Conservation (phyloP, 345 rosid species). For the Reutealis trisperma region DNA sequence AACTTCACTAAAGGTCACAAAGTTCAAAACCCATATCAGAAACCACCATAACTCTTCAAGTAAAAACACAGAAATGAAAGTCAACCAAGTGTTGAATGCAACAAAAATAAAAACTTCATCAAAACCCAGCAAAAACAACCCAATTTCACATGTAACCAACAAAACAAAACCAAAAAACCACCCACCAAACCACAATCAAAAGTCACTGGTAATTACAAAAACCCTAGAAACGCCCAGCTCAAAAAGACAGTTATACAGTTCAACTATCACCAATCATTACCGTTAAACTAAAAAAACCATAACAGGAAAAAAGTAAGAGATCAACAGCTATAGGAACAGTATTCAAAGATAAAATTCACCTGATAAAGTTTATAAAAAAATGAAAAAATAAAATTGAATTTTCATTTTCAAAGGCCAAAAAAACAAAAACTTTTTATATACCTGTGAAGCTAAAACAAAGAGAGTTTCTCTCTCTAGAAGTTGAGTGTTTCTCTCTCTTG, state of each 20-base stretch:
- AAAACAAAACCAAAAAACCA: neutral
- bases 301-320: neutral
- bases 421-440: neutral
- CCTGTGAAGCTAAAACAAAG: conserved; percentile 20
- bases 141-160: neutral
- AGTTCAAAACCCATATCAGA: conserved; percentile 14
- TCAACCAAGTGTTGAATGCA: conserved; percentile 33
- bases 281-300: conserved; percentile 4
- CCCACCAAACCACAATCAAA: neutral
- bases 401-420: conserved; percentile 1
- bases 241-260: conserved; percentile 1
- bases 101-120: conserved; percentile 11
- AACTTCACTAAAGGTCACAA: neutral
- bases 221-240: neutral
- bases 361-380: neutral
- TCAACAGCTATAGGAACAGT: conserved; percentile 15
- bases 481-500: conserved; percentile 10
- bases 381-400: neutral
- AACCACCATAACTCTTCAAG: conserved; percentile 23
- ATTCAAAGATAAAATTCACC: conserved; percentile 1
- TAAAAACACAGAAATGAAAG: conserved; percentile 27
- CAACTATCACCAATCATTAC: conserved; percentile 10
- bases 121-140: conserved; percentile 9
- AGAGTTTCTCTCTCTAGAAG: conserved; percentile 13
- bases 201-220: neutral